phyloP scores from a whole-genome alignment of 345 rosid species.

The Bruguiera gymnorhiza region DNA sequence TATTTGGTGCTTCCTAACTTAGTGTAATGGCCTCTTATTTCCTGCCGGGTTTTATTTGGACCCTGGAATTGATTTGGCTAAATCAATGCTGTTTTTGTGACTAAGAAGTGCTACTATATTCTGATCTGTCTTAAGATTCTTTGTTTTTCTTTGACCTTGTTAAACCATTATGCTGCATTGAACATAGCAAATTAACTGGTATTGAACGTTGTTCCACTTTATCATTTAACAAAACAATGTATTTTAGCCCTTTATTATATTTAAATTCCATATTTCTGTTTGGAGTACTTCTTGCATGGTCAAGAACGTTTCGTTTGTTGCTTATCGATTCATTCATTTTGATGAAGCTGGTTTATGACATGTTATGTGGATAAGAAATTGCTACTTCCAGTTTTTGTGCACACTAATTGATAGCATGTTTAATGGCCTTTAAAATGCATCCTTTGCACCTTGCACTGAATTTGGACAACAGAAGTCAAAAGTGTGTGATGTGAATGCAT shows the following conservation, averaged over 20 bases:
- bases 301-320: not conserved
- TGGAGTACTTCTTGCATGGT: not conserved
- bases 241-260: not conserved
- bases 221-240: not conserved
- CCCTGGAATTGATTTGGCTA: not conserved
- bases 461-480: not conserved
- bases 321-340: conserved; percentile 2
- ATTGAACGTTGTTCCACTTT: not conserved
- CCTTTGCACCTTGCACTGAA: not conserved
- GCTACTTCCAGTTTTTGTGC: not conserved
- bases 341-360: not conserved
- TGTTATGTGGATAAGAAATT: not conserved
- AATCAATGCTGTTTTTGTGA: not conserved
- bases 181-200: not conserved
- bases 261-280: not conserved
- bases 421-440: not conserved
- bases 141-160: not conserved
- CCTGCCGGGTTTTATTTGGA: not conserved
- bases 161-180: not conserved
- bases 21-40: too few relatives aligned
- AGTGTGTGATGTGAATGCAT: not conserved
- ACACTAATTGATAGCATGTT: not conserved
- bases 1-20: too few relatives aligned
- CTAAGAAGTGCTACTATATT: not conserved
- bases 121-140: not conserved